phyloP scores from a whole-genome alignment of 179 eudicot genomes.

The Pouteria campechiana region DNA sequence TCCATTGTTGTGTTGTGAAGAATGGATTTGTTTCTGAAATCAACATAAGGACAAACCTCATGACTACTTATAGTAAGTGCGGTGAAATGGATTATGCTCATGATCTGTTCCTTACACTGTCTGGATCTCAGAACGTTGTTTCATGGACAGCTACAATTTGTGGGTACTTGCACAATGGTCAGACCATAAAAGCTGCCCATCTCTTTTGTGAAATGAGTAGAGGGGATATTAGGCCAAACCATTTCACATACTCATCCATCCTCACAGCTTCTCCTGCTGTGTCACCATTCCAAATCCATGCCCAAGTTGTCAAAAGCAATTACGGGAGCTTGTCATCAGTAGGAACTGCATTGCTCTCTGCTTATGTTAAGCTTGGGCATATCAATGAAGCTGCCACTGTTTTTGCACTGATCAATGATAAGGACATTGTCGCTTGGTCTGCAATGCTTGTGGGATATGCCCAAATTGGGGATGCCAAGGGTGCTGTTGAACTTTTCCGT shows the following conservation, averaged over 20 bases:
- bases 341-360: constrained; percentile 30
- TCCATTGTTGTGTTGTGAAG: constrained; percentile 18
- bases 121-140: constrained; percentile 19
- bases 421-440: constrained; percentile 39
- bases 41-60: constrained; percentile 21
- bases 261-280: constrained; percentile 17
- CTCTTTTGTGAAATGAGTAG: constrained; percentile 26
- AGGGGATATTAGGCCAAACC: constrained; percentile 21
- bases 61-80: constrained; percentile 27
- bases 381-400: constrained; percentile 22
- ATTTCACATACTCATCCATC: constrained; percentile 30
- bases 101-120: constrained; percentile 16
- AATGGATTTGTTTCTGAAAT: constrained; percentile 13
- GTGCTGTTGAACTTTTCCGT: constrained; percentile 21
- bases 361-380: constrained; percentile 20
- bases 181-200: constrained; percentile 8
- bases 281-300: constrained; percentile 30
- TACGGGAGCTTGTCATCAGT: constrained; percentile 25
- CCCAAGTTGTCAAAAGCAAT: constrained; percentile 29
- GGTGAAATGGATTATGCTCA: constrained; percentile 27
- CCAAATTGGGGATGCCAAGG: constrained; percentile 21
- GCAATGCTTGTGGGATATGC: constrained; percentile 39
- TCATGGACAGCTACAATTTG: constrained; percentile 35
- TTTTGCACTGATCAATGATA: constrained; percentile 20
- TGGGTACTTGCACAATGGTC: constrained; percentile 29